Evolutionary conservation across 352 stramenopile genomes (phyloP), one percentile per base, ranked within the genome.

Genomic region (Pythium biforme): DNA sequence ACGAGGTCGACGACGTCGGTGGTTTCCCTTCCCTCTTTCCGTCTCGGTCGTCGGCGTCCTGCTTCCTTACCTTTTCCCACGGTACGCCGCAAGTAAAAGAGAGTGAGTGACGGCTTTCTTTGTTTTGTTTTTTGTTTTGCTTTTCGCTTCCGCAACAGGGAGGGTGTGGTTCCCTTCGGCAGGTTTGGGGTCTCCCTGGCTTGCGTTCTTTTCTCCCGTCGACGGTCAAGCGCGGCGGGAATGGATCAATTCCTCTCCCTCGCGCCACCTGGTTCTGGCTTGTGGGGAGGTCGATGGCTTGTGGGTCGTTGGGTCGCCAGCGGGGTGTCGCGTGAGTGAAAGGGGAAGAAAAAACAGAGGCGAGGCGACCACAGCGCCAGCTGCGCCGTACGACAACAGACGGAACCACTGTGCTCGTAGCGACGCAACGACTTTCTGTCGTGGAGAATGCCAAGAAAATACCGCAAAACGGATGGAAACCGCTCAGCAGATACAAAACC

Each of bases 401-500:
- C 43, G 47, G 56, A 55, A 26, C 19, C 46, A 26, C 40, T 25
- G 40, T 27, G 47, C 23, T 53, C 47, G 45, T 4, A 31, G 45
- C 20, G 47, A 53, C 27, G n/a, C 22, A 31, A 12, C 4, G 45
- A 33, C n/a, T 22, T 12, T 40, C 41, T 55, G 34, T 20, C 37
- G 23, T 4, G 47, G 60, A 62, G 53, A 58, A 43, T 26, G 33
- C 53, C 9, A 50, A 53, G 54, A 72, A 72, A 71, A 66, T 58
- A 72, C 46, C 46, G 46, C 29, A 57, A 66, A 66, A 66, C 59
- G 48, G 59, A 58, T 58, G 20, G 64, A 72, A 72, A 72, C 64
- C 23, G 37, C 51, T 0, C 22, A 47, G 40, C 27, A 1, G 37
- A 66, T 62, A 70, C 57, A 66, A 57, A 63, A 31, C 9, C 15